Conservation (phyloP, 768 basidiomycete genomes). For the Hygrophorus pudorinus region DNA sequence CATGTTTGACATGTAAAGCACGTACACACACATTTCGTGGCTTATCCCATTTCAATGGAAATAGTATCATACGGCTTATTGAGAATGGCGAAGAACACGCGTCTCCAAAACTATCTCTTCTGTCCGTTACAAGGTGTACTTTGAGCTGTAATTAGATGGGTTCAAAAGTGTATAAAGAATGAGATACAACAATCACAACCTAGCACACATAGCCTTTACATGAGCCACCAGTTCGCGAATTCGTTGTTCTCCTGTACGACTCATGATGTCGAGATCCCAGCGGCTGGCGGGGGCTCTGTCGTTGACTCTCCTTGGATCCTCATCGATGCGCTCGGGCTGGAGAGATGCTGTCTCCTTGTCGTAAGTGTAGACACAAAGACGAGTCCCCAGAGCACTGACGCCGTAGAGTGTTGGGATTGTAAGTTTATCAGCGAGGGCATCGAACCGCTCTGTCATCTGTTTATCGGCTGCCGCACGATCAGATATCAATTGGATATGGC, state of each 20-base stretch:
- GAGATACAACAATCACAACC: not conserved
- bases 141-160: too few relatives aligned
- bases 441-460: slow-evolving; percentile 17
- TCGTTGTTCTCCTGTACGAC: slow-evolving; percentile 9
- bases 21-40: too few relatives aligned
- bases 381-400: slow-evolving; percentile 18
- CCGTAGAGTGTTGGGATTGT: slow-evolving; percentile 14
- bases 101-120: too few relatives aligned
- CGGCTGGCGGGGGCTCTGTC: slow-evolving; percentile 18
- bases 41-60: too few relatives aligned
- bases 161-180: not conserved
- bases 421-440: slow-evolving; percentile 9
- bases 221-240: slow-evolving; percentile 11
- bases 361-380: slow-evolving; percentile 17
- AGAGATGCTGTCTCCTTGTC: slow-evolving; percentile 8
- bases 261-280: slow-evolving; percentile 17
- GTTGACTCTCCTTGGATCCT: slow-evolving; percentile 11
- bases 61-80: too few relatives aligned
- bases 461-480: slow-evolving; percentile 15
- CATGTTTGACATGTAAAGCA: too few relatives aligned
- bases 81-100: too few relatives aligned
- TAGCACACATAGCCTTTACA: slow-evolving; percentile 8
- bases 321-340: slow-evolving; percentile 10
- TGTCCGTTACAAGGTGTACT: too few relatives aligned
- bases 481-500: slow-evolving; percentile 6